Evolutionary conservation across 2,329 filamentous ascomycete genomes (phyloP).

Genomic region (Trichoderma pleuroti): DNA sequence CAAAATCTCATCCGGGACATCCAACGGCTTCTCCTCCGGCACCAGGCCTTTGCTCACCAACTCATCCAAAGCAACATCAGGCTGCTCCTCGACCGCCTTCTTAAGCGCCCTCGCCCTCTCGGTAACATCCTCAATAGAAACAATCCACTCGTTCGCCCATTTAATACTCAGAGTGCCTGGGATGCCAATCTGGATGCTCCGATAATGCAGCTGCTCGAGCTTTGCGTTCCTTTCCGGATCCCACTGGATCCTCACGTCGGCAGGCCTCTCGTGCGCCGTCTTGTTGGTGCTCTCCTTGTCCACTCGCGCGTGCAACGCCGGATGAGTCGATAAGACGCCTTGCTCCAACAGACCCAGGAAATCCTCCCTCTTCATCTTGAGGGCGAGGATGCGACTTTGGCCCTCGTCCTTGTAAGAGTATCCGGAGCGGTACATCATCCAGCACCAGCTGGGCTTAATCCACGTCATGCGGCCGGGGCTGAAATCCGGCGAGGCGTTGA

Average conservation of each 20-base stretch:
- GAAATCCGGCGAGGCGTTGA: conserved; percentile 53
- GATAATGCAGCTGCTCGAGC: conserved; percentile 44
- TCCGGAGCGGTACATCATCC: conserved; percentile 62
- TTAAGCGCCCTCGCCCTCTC: conserved; percentile 48
- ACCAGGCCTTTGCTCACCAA: conserved; percentile 39
- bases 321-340: conserved; percentile 33
- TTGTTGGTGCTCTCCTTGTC: conserved; percentile 6
- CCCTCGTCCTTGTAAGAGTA: conserved; percentile 55
- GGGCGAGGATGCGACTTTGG: conserved; percentile 55
- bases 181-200: conserved; percentile 62
- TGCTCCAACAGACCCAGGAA: conserved; percentile 47
- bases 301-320: neutral
- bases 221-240: conserved; percentile 54
- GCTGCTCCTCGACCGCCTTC: conserved; percentile 40
- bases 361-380: conserved; percentile 49
- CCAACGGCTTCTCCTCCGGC: conserved; percentile 44
- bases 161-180: conserved; percentile 41
- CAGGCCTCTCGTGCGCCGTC: conserved; percentile 27
- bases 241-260: conserved; percentile 57
- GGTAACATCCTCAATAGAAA: conserved; percentile 57
- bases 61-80: conserved; percentile 33
- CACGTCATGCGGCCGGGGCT: conserved; percentile 57
- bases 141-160: conserved; percentile 52
- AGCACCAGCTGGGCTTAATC: conserved; percentile 61
- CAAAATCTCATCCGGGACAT: conserved; percentile 38